A percentile compares a stretch with the other conserved stretches of the same genome.
phyloP scores from a whole-genome alignment of 2,329 filamentous ascomycete genomes.

The Lojkania enalia region DNA sequence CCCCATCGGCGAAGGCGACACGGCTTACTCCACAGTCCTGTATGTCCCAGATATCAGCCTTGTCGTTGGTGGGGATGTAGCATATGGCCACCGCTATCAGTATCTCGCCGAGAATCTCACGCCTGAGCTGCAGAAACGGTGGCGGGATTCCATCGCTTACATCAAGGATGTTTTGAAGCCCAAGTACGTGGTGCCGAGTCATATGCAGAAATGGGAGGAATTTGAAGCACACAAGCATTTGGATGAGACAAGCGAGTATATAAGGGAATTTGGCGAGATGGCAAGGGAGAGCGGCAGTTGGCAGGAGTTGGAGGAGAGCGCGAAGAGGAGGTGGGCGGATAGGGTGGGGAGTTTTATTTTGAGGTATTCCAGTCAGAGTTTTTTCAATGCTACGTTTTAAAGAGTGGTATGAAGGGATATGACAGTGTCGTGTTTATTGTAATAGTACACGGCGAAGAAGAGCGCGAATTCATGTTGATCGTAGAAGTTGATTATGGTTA shows the following conservation, averaged over 20 bases:
- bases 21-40: conserved; percentile 39
- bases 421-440: no score
- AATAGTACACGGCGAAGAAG: no score
- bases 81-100: conserved; percentile 45
- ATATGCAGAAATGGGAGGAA: conserved; percentile 3
- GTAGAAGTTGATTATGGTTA: no score
- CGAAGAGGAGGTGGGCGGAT: not conserved
- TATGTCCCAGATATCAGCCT: conserved; percentile 41
- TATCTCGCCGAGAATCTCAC: conserved; percentile 43
- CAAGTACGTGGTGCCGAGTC: conserved; percentile 1
- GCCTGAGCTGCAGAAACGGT: conserved; percentile 31
- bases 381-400: conserved; percentile 2
- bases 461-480: no score
- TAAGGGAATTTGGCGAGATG: not conserved
- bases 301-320: conserved; percentile 2
- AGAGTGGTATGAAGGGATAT: no score
- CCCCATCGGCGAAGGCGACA: conserved; percentile 22
- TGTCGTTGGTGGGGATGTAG: conserved; percentile 45
- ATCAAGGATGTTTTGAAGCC: conserved; percentile 40
- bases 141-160: conserved; percentile 39
- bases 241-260: conserved; percentile 1
- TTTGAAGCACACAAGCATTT: not conserved
- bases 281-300: not conserved
- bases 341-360: conserved; percentile 2
- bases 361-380: not conserved